phyloP scores from a whole-genome alignment of 371 early-diverging fungal species.

The Amoeboradix gromovi region DNA sequence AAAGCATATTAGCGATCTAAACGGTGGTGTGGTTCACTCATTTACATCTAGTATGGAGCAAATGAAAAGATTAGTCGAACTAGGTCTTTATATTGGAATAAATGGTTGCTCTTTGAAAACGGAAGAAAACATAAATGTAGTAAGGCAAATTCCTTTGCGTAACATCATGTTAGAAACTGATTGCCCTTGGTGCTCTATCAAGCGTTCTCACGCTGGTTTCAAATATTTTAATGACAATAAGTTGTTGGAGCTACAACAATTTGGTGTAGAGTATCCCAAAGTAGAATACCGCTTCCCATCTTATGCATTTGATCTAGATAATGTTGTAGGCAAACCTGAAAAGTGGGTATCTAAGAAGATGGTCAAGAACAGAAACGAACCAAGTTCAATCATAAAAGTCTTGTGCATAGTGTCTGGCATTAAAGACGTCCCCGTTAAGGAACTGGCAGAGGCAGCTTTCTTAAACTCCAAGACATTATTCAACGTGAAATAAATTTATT shows the following conservation, averaged over 20 bases:
- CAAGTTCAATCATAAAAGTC: conserved; percentile 34
- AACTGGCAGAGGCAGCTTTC: conserved; percentile 8
- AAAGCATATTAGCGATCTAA: conserved; percentile 28
- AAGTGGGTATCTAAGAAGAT: conserved; percentile 30
- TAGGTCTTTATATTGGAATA: conserved; percentile 76
- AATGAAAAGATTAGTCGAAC: conserved; percentile 26
- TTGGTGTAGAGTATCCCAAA: conserved; percentile 9
- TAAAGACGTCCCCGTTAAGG: conserved; percentile 5
- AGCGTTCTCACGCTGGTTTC: conserved; percentile 53
- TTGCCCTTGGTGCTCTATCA: conserved; percentile 79
- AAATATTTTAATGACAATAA: conserved; percentile 17
- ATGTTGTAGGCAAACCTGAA: conserved; percentile 32
- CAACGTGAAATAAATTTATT: not conserved
- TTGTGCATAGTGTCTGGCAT: conserved; percentile 9
- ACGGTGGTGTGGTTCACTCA: conserved; percentile 73
- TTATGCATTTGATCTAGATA: conserved; percentile 2
- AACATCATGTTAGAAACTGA: conserved; percentile 70
- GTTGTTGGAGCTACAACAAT: not conserved
- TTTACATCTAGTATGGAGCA: conserved; percentile 62
- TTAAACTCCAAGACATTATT: conserved; percentile 13
- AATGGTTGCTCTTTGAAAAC: conserved; percentile 90
- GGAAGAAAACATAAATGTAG: conserved; percentile 43
- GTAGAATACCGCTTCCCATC: conserved; percentile 12
- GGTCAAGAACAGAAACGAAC: conserved; percentile 65
- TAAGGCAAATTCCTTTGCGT: conserved; percentile 47